Conservation (phyloP, 306 rosid species). For the Sindora glabra region DNA sequence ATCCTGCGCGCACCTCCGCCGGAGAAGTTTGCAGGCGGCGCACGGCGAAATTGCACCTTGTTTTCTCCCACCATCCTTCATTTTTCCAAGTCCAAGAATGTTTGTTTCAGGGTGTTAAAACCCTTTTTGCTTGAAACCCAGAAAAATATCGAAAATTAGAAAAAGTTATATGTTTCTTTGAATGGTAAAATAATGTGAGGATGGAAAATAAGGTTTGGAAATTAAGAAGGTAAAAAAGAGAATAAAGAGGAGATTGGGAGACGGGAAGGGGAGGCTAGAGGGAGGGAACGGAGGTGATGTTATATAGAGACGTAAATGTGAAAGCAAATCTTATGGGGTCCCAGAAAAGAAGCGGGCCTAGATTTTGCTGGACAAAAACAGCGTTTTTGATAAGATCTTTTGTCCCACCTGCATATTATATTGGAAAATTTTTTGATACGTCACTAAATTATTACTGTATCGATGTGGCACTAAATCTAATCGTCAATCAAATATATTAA, state of each 20-base stretch:
- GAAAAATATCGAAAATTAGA: not conserved
- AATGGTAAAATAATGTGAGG: too few relatives aligned
- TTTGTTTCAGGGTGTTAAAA: not conserved
- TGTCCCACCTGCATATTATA: conserved; percentile 31
- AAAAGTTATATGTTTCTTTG: too few relatives aligned
- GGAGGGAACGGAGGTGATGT: conserved; percentile 7
- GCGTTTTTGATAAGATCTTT: conserved; percentile 40
- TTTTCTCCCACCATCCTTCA: conserved; percentile 65
- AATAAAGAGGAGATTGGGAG: not conserved
- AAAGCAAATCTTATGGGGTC: conserved; percentile 49
- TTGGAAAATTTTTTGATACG: too few relatives aligned
- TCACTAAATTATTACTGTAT: too few relatives aligned
- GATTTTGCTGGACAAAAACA: conserved; percentile 46
- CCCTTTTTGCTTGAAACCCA: not conserved
- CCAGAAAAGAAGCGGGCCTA: conserved; percentile 41
- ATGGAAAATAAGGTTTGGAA: too few relatives aligned
- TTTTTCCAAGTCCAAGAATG: not conserved
- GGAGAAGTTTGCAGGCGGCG: conserved; percentile 73
- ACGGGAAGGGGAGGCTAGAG: conserved; percentile 16
- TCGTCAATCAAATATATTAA: too few relatives aligned
- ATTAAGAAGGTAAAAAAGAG: not conserved
- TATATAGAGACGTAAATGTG: conserved; percentile 32
- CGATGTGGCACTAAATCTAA: too few relatives aligned
- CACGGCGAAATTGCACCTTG: conserved; percentile 66
- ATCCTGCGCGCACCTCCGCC: conserved; percentile 76